Conservation (phyloP, 805 yeast species). For the Spathaspora arborariae region DNA sequence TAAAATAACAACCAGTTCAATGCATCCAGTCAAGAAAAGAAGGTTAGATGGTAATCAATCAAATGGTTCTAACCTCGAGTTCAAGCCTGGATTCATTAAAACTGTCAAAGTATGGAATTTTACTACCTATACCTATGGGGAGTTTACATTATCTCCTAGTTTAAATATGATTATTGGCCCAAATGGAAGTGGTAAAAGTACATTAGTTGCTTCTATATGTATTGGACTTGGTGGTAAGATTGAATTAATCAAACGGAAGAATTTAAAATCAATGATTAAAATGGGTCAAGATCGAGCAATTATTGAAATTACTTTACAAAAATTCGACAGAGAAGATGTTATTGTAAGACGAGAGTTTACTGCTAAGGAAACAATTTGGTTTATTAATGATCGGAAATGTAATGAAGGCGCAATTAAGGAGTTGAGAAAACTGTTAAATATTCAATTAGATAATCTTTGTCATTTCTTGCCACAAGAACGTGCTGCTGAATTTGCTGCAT, state of each 20-base stretch:
- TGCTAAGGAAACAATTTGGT: conserved; percentile 50
- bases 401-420: conserved; percentile 46
- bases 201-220: conserved; percentile 89
- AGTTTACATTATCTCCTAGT: conserved; percentile 74
- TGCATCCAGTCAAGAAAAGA: background rate
- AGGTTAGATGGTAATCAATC: background rate
- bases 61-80: conserved; percentile 3
- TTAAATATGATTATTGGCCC: conserved; percentile 94
- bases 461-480: conserved; percentile 95
- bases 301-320: conserved; percentile 51
- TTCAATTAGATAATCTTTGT: conserved; percentile 87
- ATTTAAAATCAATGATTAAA: conserved; percentile 68
- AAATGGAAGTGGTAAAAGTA: conserved; percentile 93
- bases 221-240: conserved; percentile 82
- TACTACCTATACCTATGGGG: conserved; percentile 66
- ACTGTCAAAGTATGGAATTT: conserved; percentile 55
- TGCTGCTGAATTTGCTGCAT: conserved; percentile 85
- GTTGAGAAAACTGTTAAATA: conserved; percentile 49
- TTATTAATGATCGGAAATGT: conserved; percentile 36
- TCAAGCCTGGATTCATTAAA: conserved; percentile 45
- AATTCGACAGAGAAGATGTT: conserved; percentile 28
- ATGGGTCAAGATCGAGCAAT: conserved; percentile 48
- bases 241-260: conserved; percentile 66
- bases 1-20: background rate
- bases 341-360: conserved; percentile 46